Percentiles rank a stretch among this genome's conserved stretches.
phyloP scores from a whole-genome alignment of 2,329 filamentous ascomycete genomes.

The Neurospora sp. region DNA sequence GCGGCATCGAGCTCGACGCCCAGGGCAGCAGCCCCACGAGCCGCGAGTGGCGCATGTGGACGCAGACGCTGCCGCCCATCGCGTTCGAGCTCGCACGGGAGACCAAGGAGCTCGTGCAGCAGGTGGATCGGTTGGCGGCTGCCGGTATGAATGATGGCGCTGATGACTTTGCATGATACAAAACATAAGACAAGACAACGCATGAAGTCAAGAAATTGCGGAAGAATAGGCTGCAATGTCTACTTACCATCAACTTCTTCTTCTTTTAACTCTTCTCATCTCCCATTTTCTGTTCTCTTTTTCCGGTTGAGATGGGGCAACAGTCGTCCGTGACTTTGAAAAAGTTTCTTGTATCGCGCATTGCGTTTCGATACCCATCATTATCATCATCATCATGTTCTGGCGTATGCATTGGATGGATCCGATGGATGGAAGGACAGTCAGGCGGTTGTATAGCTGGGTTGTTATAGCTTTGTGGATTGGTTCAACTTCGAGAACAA shows the following conservation, averaged over 20 bases:
- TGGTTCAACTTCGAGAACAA: background rate
- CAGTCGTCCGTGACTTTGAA: background rate
- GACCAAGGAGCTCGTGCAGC: conserved; percentile 59
- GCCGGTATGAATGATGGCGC: conserved; percentile 21
- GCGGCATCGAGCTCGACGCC: conserved; percentile 48
- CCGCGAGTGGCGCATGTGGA: conserved; percentile 52
- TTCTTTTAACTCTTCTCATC: background rate
- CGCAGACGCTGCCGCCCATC: conserved; percentile 65
- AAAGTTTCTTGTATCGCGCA: background rate
- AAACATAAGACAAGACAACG: background rate
- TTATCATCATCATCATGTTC: background rate
- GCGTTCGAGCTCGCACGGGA: conserved; percentile 81
- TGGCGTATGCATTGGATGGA: background rate
- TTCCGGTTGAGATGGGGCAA: background rate
- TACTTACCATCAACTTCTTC: no score
- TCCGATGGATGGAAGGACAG: background rate
- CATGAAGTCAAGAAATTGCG: no score
- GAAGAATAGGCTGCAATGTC: no score
- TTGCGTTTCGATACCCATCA: background rate
- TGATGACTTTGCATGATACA: conserved; percentile 37
- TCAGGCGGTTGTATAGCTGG: background rate
- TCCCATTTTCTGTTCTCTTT: background rate
- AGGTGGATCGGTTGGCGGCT: conserved; percentile 28
- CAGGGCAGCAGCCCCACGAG: conserved; percentile 40
- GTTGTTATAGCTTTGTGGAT: background rate